Base-by-base conservation (phyloP, 306 rosid genomes). In the Acacia confusa region DNA sequence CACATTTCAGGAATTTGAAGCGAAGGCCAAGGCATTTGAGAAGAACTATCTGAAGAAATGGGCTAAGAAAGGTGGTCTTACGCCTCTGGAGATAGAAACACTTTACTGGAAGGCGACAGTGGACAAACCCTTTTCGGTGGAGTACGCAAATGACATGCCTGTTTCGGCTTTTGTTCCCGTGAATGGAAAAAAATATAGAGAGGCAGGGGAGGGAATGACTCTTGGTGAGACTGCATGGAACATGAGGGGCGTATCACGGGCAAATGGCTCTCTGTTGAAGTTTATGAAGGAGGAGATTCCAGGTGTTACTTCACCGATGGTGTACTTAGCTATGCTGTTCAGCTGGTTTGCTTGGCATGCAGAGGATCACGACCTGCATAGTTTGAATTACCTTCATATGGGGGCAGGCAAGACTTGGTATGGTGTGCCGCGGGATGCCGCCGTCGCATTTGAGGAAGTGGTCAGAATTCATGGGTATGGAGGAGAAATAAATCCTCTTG, bases 331-430 rank as follows among this genome's bases (percentile, higher is more conserved):
- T 16, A 96, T 96, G 99, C 64, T 96, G 83, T 96, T 96, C 78
- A 96, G 99, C 79, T 96, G 99, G 99, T 96, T 96, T 72, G 99
- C 99, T 48, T 96, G 99, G 99, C 99, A 96, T 74, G 99, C 92
- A 17, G 99, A 96, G 90, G 99, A 96, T 76, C 99, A 96, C 78
- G 99, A 96, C 88, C 74, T 96, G 88, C 99, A 96, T 69, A 96
- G 99, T 83, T 84, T 96, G 82, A 96, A 96, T 85, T 96, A 94
- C 81, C 80, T 93, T 81, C 98, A 96, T 63, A 86, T 90, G 94
- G 99, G 99, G 22, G 94, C 98, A 0, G 93, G 94, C 13, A 96
- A 96, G 85, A 96, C 99, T 2, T 96, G 99, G 99, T 96, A 96
- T 40, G 99, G 99, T 0, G 97, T 96, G 28, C 99, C 99, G 0